Base-by-base conservation (phyloP, 768 basidiomycete species). In the Mycena latifolia region DNA sequence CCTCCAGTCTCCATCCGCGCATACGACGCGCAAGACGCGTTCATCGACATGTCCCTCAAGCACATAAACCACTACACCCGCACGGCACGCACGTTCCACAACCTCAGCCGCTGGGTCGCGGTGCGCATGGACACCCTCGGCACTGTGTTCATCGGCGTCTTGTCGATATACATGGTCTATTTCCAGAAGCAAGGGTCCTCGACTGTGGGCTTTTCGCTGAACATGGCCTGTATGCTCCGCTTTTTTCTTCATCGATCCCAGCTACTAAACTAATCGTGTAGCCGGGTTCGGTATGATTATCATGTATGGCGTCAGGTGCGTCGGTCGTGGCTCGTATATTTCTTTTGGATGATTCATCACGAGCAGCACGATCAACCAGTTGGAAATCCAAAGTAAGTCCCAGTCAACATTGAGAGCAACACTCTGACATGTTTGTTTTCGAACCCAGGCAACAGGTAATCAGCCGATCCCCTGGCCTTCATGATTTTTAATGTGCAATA, bases 101-200 rank as follows among this genome's bases (percentile, higher is more conserved):
- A 85, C 69, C 75, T 86, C n/a, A 86, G 86, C 62, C 76, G 81
- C 15, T 81, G 83, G 77, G 73, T 82, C 20, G 74, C 72, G 60
- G 74, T 90, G 61, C 85, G 90, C 8, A 83, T 89, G 48, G 88
- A 91, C 69, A 73, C 82, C 39, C 76, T 92, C 5, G 89, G 88
- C 1, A 83, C 80, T 5, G 27, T 88, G 15, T 92, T 92, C 72
- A 81, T 87, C 0, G 77, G 85, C 10, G 75, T 77, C 4, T 76
- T 92, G 6, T 89, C 88, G n/a, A 75, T 81, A 4, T 89, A 88
- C 72, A 78, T 91, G 45, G 77, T 84, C 6, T 86, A 87, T 69
- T 73, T 74, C 24, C 73, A 73, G 76, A 78, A 79, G 22, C 80
- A 76, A 15, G 71, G 80, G 41, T 83, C 85, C 24, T 74, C 79